Evolutionary conservation across 2,329 filamentous ascomycete species (phyloP).

Genomic region (Tolypocladium pustulatum): DNA sequence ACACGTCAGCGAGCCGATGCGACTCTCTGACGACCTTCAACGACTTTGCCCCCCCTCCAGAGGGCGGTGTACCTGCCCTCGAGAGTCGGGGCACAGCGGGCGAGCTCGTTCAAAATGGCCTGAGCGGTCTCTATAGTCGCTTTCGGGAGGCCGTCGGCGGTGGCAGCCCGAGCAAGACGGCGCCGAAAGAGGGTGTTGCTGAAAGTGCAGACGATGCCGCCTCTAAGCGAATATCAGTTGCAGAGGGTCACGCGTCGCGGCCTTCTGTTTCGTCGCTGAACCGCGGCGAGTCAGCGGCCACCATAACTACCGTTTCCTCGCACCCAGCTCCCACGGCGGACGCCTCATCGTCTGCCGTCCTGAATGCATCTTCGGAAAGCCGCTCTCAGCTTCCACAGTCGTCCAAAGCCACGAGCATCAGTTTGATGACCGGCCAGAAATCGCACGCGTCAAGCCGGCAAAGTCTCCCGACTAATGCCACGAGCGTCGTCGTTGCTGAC

Average conservation of each 20-base stretch:
- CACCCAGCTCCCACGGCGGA: conserved; percentile 20
- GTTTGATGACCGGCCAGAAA: conserved; percentile 34
- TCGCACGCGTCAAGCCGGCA: conserved; percentile 27
- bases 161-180: conserved; percentile 33
- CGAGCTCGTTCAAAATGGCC: conserved; percentile 71
- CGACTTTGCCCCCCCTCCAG: conserved; percentile 69
- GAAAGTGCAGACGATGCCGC: conserved; percentile 29
- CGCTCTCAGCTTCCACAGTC: conserved; percentile 29
- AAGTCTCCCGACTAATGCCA: conserved; percentile 30
- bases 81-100: conserved; percentile 62
- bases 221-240: conserved; percentile 31
- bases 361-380: conserved; percentile 24
- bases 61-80: conserved; percentile 35
- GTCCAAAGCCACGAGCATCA: conserved; percentile 37
- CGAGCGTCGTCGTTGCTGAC: conserved; percentile 28
- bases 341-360: conserved; percentile 24
- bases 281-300: conserved; percentile 27
- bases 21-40: conserved; percentile 86
- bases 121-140: conserved; percentile 82
- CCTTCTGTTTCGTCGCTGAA: conserved; percentile 28
- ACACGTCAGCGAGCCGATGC: conserved; percentile 77
- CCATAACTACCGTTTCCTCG: conserved; percentile 19
- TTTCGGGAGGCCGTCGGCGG: conserved; percentile 74
- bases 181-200: conserved; percentile 19
- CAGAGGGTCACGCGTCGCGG: conserved; percentile 29